Base-by-base conservation (phyloP, 2,329 filamentous ascomycete genomes). In the Coniochaeta sp. region DNA sequence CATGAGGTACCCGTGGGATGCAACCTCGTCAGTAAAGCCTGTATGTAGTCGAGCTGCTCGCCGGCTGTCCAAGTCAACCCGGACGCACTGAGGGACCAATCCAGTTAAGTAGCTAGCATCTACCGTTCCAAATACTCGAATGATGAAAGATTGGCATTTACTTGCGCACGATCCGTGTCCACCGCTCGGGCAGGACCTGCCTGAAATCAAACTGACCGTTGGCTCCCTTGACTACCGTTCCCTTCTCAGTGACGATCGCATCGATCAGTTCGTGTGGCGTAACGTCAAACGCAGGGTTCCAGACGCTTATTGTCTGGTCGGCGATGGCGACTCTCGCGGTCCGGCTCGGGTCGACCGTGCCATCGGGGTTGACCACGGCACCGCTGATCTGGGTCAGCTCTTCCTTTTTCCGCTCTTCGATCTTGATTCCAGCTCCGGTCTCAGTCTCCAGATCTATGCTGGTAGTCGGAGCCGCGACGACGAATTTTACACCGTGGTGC, bases 281-380 rank as follows among this genome's bases (percentile, higher is more conserved):
- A 36, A 99, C 90, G 70, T 99, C 95, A 71, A 99, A 99, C 0
- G 92, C 90, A 34, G 95, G 95, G 72, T 99, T 99, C 93, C 95
- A 99, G 9, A 98, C 92, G 44, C 83, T 79, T 63, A 98, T 92
- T 1, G 86, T 85, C 69, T 86, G 83, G 64, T 88, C 82, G 0
- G 93, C 93, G 58, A 91, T 93, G 47, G 89, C 91, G 34, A 98
- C 85, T 14, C 88, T 85, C 60, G 88, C 88, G 19, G 86, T 86
- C 57, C 79, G 79, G 55, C 75, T 79, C 24, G 85, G 74, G 65
- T 91, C 85, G 0, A 93, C 77, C 4, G 76, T 81, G 0, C 87
- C 87, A 42, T 88, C 84, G 1, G 83, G 74, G 42, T 80, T 77
- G 17, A 90, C 84, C 16, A 89, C 79, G 1, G 91, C 90, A 1